Conservation (phyloP, 345 rosid genomes). For the Aquilaria sinensis region DNA sequence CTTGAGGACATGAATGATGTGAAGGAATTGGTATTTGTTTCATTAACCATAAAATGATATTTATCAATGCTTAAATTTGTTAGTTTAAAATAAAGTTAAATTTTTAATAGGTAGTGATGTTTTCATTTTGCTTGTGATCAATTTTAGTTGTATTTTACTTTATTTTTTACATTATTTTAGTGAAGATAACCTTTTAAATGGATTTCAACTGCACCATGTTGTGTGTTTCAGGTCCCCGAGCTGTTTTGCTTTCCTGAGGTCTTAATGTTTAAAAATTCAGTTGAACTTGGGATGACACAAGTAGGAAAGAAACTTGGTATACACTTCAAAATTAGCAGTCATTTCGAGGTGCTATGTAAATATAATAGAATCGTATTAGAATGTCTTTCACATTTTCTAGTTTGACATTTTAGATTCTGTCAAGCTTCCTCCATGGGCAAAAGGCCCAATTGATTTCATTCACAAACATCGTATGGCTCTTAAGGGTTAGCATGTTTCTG, state of each 20-base stretch:
- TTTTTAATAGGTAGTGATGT: neutral
- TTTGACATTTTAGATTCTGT: slow-evolving; percentile 58
- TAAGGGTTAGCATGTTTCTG: slow-evolving; percentile 94
- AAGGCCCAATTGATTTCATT: slow-evolving; percentile 83
- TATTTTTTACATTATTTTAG: slow-evolving; percentile 9
- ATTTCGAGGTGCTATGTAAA: too few relatives aligned
- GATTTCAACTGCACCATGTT: slow-evolving; percentile 8
- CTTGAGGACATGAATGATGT: slow-evolving; percentile 98
- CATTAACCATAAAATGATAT: too few relatives aligned
- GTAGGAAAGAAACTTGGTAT: slow-evolving; percentile 90
- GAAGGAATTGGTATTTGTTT: slow-evolving; percentile 80
- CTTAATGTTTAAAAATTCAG: slow-evolving; percentile 75
- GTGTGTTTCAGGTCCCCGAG: slow-evolving; percentile 77
- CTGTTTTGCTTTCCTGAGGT: slow-evolving; percentile 94
- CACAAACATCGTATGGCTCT: slow-evolving; percentile 92
- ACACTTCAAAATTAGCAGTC: slow-evolving; percentile 8
- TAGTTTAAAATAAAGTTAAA: neutral
- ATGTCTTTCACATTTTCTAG: neutral
- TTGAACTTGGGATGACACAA: slow-evolving; percentile 90
- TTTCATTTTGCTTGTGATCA: neutral
- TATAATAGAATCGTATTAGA: too few relatives aligned
- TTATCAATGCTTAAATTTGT: too few relatives aligned
- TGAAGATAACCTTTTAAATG: slow-evolving; percentile 3
- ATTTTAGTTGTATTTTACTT: slow-evolving; percentile 2
- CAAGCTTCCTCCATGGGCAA: slow-evolving; percentile 95